A percentile compares a stretch with the other conserved stretches of the same genome.
phyloP scores from a whole-genome alignment of 352 stramenopile genomes.

The Peronospora tabacina region DNA sequence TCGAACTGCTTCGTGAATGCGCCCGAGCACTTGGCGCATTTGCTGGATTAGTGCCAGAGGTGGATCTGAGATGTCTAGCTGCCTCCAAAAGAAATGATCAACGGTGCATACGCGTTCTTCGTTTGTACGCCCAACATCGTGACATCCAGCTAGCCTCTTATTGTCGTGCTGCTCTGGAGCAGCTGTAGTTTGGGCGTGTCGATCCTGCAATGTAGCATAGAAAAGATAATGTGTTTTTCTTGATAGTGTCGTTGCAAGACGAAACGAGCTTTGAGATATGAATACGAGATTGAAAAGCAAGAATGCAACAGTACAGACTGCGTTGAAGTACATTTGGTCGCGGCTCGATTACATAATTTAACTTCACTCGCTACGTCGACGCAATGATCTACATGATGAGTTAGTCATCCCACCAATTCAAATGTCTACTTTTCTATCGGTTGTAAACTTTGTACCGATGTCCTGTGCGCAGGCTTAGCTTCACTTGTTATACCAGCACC shows the following conservation, averaged over 20 bases:
- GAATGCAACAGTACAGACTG: no score
- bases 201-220: conserved; percentile 17
- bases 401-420: no score
- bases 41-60: conserved; percentile 35
- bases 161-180: conserved; percentile 45
- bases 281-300: no score
- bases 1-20: conserved; percentile 70
- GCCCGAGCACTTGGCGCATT: conserved; percentile 51
- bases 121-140: conserved; percentile 47
- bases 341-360: no score
- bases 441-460: neutral
- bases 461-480: neutral
- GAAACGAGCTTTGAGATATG: no score
- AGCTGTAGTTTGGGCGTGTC: conserved; percentile 20
- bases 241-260: neutral
- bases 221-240: conserved; percentile 2
- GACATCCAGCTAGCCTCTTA: conserved; percentile 54
- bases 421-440: neutral
- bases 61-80: conserved; percentile 14
- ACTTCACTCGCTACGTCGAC: no score
- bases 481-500: neutral
- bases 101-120: conserved; percentile 32
- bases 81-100: conserved; percentile 23
- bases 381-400: no score
- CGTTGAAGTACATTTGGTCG: no score